Percentiles rank a stretch among this genome's conserved stretches.
Evolutionary conservation across 495 filamentous ascomycete genomes (phyloP).

Genomic region (Geoglossum glabrum): DNA sequence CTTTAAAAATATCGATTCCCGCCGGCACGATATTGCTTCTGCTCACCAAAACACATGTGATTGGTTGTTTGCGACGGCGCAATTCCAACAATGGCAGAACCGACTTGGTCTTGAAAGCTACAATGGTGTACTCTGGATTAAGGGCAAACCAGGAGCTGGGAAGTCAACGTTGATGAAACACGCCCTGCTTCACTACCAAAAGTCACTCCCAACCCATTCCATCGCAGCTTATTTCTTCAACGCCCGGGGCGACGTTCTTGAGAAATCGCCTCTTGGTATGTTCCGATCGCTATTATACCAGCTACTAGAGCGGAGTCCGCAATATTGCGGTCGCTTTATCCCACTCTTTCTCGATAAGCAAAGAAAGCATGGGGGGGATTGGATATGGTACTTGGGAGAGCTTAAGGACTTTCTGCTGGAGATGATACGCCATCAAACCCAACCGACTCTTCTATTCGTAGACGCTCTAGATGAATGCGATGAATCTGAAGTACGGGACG

Average conservation of each 20-base stretch:
- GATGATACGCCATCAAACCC: slow-evolving; percentile 10
- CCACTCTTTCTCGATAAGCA: too few species aligned
- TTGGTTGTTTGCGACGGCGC: slow-evolving; percentile 25
- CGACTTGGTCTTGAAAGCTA: slow-evolving; percentile 16
- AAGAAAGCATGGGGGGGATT: too few species aligned
- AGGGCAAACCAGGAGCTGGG: slow-evolving; percentile 33
- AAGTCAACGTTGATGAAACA: slow-evolving; percentile 36
- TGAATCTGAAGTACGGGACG: slow-evolving; percentile 17
- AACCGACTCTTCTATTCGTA: slow-evolving; percentile 13
- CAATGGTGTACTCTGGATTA: slow-evolving; percentile 35
- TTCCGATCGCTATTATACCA: slow-evolving; percentile 30
- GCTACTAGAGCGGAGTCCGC: slow-evolving; percentile 9
- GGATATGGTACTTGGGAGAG: too few species aligned
- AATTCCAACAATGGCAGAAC: slow-evolving; percentile 28
- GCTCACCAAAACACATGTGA: slow-evolving; percentile 25
- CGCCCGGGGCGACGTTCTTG: slow-evolving; percentile 25
- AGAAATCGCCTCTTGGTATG: slow-evolving; percentile 32
- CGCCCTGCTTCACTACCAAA: slow-evolving; percentile 12
- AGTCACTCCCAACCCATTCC: slow-evolving; percentile 5
- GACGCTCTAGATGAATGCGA: slow-evolving; percentile 26
- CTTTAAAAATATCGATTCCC: slow-evolving; percentile 22
- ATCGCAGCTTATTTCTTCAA: slow-evolving; percentile 32
- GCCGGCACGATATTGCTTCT: slow-evolving; percentile 18
- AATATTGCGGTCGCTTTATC: too few species aligned
- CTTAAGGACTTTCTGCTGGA: slow-evolving; percentile 8